Evolutionary conservation across 2,329 filamentous ascomycete genomes (phyloP), one percentile per base, ranked within the genome.

Genomic region (Sphaerulina vaccinii): DNA sequence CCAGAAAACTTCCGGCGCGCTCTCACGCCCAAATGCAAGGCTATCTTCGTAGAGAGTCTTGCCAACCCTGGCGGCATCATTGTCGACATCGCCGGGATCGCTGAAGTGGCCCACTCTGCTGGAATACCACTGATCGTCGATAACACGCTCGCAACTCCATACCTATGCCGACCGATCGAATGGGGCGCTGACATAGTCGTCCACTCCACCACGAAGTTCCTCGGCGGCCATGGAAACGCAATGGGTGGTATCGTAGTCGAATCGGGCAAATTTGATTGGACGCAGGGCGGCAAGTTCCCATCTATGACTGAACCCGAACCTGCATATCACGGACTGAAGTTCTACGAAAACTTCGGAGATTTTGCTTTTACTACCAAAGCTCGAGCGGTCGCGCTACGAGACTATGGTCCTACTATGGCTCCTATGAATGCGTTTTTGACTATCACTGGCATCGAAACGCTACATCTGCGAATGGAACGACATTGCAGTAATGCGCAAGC

Each of bases 211-310:
- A 56, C 54, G 22, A 56, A 56, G 24, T 56, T 52, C 18, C 49
- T 56, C n/a, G 54, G 54, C 32, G 54, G 54, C 29, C 54, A 56
- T 39, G 54, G 54, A n/a, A 56, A 52, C 35, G 50, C 54, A 42
- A 56, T 56, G 49, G 54, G 54, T 18, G 54, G 54, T 32, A 44
- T 56, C 5, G 36, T 56, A 27, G 50, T 56, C 37, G 54, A 56
- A 37, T 52, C 54, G 0, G 54, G 54, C n/a, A 56, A 56, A 47
- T 56, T 56, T 22, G 54, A 56, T 44, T 56, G 54, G 54, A 18
- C 11, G 6, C 52, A 39, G 37, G 48, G 49, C 21, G 50, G 50
- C 2, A n/a, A 43, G 24, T 56, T 56, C 18, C 54, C 54, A 39
- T 46, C 44, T 16, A 56, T 56, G 54, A 53, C 54, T 35, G 49